A percentile compares a stretch with the other conserved stretches of the same genome.
Evolutionary conservation across 768 basidiomycete species (phyloP).

Genomic region (Tulasnella sp.): DNA sequence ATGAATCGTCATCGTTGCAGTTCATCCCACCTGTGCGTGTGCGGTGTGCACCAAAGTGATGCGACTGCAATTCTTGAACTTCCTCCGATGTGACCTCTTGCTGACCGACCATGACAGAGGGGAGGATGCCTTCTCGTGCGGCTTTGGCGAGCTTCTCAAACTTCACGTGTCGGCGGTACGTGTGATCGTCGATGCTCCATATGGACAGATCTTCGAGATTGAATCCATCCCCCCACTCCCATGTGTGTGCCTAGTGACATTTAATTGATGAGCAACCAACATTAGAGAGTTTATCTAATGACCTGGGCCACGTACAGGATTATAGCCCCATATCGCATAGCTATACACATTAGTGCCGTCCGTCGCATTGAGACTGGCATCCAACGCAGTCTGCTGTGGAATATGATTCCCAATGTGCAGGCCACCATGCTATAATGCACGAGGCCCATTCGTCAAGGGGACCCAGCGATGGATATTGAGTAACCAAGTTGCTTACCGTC

Average conservation of each 20-base stretch:
- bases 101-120: not conserved
- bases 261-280: not conserved
- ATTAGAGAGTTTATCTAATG: slow-evolving; percentile 29
- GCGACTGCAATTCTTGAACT: no score
- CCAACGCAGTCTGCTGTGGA: slow-evolving; percentile 68
- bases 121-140: not conserved
- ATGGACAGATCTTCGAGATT: slow-evolving; percentile 90
- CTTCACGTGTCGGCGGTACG: slow-evolving; percentile 14
- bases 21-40: not conserved
- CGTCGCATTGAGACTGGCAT: slow-evolving; percentile 65
- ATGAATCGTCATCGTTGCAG: not conserved
- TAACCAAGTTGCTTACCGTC: slow-evolving; percentile 26
- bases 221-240: slow-evolving; percentile 87
- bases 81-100: not conserved
- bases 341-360: slow-evolving; percentile 67
- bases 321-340: slow-evolving; percentile 86
- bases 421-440: slow-evolving; percentile 32
- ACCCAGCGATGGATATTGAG: no score
- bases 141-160: slow-evolving; percentile 10
- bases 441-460: no score
- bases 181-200: slow-evolving; percentile 69
- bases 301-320: slow-evolving; percentile 45
- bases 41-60: no score
- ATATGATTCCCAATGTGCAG: slow-evolving; percentile 29
- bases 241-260: not conserved